phyloP scores from a whole-genome alignment of 2,329 filamentous ascomycete genomes.

The Nigrograna mackinnonii region DNA sequence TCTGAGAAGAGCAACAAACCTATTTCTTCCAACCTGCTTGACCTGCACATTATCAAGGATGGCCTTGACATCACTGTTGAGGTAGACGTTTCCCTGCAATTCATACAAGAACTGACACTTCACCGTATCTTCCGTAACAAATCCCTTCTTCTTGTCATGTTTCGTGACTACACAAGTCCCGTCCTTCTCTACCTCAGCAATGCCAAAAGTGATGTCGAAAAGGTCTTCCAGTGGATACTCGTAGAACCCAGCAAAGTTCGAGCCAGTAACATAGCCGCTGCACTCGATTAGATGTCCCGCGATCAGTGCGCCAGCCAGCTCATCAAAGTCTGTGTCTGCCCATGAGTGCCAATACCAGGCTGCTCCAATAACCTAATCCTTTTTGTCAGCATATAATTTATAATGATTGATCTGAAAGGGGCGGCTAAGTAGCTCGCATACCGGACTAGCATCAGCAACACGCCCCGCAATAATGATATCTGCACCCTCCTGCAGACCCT shows the following conservation, averaged over 20 bases:
- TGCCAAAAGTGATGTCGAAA: conserved; percentile 51
- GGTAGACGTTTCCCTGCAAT: conserved; percentile 49
- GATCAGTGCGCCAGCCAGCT: conserved; percentile 54
- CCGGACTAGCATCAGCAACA: conserved; percentile 37
- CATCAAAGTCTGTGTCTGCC: conserved; percentile 52
- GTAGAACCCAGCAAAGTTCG: conserved; percentile 59
- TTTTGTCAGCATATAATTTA: conserved; percentile 1
- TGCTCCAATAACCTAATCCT: conserved; percentile 53
- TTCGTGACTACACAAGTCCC: conserved; percentile 55
- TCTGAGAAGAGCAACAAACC: conserved; percentile 19
- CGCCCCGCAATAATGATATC: conserved; percentile 39
- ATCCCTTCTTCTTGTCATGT: conserved; percentile 46
- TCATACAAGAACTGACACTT: conserved; percentile 51
- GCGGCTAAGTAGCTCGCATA: conserved; percentile 14
- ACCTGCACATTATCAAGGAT: conserved; percentile 39
- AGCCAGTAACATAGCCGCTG: conserved; percentile 57
- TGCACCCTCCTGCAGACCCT: conserved; percentile 31
- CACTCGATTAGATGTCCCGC: conserved; percentile 61
- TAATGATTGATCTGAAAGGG: not conserved
- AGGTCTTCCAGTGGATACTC: conserved; percentile 46
- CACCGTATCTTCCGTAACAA: conserved; percentile 37
- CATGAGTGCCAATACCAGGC: conserved; percentile 62
- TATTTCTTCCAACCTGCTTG: conserved; percentile 34
- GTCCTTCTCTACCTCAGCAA: conserved; percentile 52
- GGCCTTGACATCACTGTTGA: conserved; percentile 51